phyloP scores from a whole-genome alignment of 139 green algal species.

The Asterochloris sp. region DNA sequence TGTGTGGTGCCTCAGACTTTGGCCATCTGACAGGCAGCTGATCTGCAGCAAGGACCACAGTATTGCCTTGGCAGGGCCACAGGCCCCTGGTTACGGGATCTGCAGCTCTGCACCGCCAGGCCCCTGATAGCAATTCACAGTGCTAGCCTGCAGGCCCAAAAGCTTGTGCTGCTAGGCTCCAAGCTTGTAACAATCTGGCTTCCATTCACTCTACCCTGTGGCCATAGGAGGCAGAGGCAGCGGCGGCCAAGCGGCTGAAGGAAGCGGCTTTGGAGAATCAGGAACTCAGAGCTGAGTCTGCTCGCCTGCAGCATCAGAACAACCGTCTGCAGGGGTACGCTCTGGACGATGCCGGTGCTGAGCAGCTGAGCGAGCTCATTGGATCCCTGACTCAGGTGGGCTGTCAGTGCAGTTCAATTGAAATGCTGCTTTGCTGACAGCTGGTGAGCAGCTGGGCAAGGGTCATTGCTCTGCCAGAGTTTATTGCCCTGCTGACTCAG shows the following conservation, averaged over 20 bases:
- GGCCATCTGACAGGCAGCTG: too few species aligned
- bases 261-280: constrained; percentile 37
- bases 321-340: constrained; percentile 50
- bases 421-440: background rate
- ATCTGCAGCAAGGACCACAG: too few species aligned
- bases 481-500: background rate
- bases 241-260: constrained; percentile 22
- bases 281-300: constrained; percentile 30
- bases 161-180: too few species aligned
- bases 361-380: constrained; percentile 44
- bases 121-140: too few species aligned
- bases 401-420: too few species aligned
- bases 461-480: background rate
- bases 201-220: too few species aligned
- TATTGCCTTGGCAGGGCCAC: too few species aligned
- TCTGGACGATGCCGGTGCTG: constrained; percentile 39
- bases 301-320: constrained; percentile 41
- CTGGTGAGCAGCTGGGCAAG: background rate
- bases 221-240: constrained; percentile 18
- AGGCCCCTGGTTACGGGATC: too few species aligned
- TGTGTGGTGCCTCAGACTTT: too few species aligned
- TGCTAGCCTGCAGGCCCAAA: too few species aligned
- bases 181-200: too few species aligned
- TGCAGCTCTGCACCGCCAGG: too few species aligned
- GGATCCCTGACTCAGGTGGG: constrained; percentile 28